Percentiles rank a stretch among this genome's conserved stretches.
These are phyloP conservation scores for Xylaria longipes DNA, from an alignment of 495 filamentous ascomycete genomes.

Conservation along the genomic window DNA sequence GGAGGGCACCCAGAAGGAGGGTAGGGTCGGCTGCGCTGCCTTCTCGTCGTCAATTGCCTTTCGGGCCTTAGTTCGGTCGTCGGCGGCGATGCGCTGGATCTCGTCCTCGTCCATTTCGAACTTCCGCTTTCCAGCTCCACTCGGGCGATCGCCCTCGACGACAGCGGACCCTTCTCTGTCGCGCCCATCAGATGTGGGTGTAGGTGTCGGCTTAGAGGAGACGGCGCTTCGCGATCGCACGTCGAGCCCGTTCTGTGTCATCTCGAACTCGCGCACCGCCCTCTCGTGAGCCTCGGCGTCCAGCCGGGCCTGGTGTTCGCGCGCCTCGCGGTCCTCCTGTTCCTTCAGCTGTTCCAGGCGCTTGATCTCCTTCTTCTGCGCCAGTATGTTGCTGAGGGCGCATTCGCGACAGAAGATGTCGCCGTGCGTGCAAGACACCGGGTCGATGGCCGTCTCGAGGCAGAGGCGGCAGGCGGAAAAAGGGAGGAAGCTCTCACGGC, in stretches of 20 bases:
- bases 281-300: constrained; percentile 66
- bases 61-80: constrained; percentile 73
- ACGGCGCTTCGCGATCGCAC: constrained; percentile 48
- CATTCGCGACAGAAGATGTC: constrained; percentile 98
- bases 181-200: constrained; percentile 9
- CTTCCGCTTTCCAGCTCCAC: constrained; percentile 66
- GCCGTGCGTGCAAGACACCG: constrained; percentile 75
- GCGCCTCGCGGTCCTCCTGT: constrained; percentile 58
- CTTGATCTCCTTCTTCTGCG: constrained; percentile 93
- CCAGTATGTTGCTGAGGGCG: constrained; percentile 85
- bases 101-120: constrained; percentile 87
- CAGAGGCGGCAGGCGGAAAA: constrained; percentile 92
- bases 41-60: constrained; percentile 76
- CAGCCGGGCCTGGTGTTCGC: constrained; percentile 57
- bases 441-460: constrained; percentile 80
- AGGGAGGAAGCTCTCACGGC: constrained; percentile 89
- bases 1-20: constrained; percentile 94
- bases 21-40: constrained; percentile 74
- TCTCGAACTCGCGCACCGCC: constrained; percentile 67
- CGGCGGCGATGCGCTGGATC: constrained; percentile 69
- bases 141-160: constrained; percentile 32
- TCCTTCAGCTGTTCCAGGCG: constrained; percentile 73
- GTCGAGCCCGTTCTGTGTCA: constrained; percentile 73
- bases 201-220: constrained; percentile 29
- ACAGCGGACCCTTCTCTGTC: constrained; percentile 14